Evolutionary conservation across 768 basidiomycete species (phyloP), one percentile per base, ranked within the genome.

Genomic region (Royoungia palumana): DNA sequence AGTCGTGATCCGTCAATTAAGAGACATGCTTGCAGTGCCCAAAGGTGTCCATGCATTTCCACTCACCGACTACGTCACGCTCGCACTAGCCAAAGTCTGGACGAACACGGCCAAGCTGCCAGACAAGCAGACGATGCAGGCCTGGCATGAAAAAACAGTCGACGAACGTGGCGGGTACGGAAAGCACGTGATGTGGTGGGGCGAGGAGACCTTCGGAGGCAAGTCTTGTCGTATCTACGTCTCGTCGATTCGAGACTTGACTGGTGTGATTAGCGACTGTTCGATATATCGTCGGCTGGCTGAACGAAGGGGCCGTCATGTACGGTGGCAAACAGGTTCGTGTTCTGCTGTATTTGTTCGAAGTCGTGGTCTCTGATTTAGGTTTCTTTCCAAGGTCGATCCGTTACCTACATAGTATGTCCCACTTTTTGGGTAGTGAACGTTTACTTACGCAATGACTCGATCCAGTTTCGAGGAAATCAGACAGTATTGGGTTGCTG

Each of bases 251-350:
- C 9, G 17, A 19, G n/a, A n/a, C n/a, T n/a, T n/a, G n/a, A n/a
- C n/a, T 25, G 24, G 8, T 25, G 8, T 8, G 8, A 4, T 5
- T 25, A 25, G 57, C 17, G 3, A 10, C 5, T 1, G 0, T 49
- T 8, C 5, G 27, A 1, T 44, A 35, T 28, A 11, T 56, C 3
- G 24, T 41, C 0, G 45, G 53, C 7, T 59, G 58, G 58, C n/a
- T 59, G 37, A 50, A 59, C 25, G 20, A 44, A 9, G 53, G 47
- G 10, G 53, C 46, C 3, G 44, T 11, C 39, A 47, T 44, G 28
- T 55, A 51, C 6, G 58, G 57, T 17, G 53, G 57, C 12, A 59
- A 55, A 25, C 53, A 59, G 46, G 58, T 14, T 51, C 10, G 17
- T 10, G 10, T 12, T 24, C 14, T 39, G 17, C 11, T 30, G 6